A percentile compares a stretch with the other conserved stretches of the same genome.
Conservation (phyloP, 495 filamentous ascomycete genomes). For the Tuber melanosporum region DNA sequence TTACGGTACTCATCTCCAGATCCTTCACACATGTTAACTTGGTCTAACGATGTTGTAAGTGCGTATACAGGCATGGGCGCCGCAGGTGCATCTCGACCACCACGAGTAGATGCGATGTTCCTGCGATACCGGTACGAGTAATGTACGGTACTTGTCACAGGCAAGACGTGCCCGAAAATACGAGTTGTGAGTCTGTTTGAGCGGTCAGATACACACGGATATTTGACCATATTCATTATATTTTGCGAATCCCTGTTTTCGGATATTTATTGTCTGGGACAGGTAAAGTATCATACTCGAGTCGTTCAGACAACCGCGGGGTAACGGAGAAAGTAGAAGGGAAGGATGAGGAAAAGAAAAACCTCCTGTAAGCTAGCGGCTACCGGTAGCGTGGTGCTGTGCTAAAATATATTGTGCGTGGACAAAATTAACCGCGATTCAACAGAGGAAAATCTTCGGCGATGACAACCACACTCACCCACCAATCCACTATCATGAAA, state of each 20-base stretch:
- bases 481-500: no score
- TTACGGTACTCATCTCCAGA: background rate
- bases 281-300: no score
- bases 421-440: no score
- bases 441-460: no score
- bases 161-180: no score
- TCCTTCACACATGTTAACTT: background rate
- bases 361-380: background rate
- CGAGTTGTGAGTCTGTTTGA: no score
- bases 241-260: no score
- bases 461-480: no score
- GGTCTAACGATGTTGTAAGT: background rate
- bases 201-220: no score
- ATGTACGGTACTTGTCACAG: background rate
- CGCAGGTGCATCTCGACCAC: background rate
- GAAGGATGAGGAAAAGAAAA: background rate
- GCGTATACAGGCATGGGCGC: background rate
- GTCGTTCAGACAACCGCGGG: background rate
- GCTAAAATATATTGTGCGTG: background rate
- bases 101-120: background rate
- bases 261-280: no score
- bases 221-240: no score
- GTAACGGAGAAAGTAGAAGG: background rate
- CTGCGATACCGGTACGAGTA: background rate
- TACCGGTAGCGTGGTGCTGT: background rate